Percentiles rank a stretch among this genome's conserved stretches.
phyloP scores from a whole-genome alignment of 2,329 filamentous ascomycete genomes.

The Nothopassalora personata region DNA sequence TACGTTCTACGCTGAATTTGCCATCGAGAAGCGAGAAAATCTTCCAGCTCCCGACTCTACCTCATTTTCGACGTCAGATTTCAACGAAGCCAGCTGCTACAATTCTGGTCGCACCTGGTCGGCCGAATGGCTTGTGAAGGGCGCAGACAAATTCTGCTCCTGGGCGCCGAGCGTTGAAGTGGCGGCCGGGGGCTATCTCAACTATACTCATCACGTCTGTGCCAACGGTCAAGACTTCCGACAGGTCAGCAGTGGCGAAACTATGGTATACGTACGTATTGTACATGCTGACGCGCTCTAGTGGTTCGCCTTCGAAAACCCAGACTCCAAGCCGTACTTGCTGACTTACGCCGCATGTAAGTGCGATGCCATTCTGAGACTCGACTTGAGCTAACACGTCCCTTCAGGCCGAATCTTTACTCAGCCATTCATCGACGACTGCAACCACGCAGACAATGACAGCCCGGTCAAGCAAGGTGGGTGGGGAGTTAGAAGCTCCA shows the following conservation, averaged over 20 bases:
- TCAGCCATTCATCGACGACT: conserved; percentile 23
- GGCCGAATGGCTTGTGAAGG: not conserved
- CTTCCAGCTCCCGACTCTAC: not conserved
- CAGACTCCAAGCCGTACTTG: not conserved
- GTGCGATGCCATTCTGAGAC: not conserved
- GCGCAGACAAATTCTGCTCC: not conserved
- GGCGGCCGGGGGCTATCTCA: not conserved
- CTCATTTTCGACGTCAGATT: not conserved
- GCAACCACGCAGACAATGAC: conserved; percentile 17
- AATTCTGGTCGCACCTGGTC: not conserved
- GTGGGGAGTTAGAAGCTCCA: not conserved
- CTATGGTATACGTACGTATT: not conserved
- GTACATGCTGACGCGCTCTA: not conserved
- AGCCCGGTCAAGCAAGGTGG: not conserved
- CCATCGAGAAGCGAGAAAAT: not conserved
- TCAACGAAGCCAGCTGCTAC: not conserved
- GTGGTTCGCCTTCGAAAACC: not conserved
- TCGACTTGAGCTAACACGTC: not conserved
- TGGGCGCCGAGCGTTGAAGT: not conserved
- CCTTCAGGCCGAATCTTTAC: not conserved
- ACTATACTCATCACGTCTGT: not conserved
- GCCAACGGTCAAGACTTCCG: not conserved
- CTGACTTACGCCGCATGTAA: not conserved
- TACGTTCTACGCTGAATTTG: not conserved
- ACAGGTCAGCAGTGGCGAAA: not conserved